These are phyloP conservation scores for Alternaria triticimaculans DNA, from an alignment of 2,329 filamentous ascomycete genomes.

Conservation along the genomic window DNA sequence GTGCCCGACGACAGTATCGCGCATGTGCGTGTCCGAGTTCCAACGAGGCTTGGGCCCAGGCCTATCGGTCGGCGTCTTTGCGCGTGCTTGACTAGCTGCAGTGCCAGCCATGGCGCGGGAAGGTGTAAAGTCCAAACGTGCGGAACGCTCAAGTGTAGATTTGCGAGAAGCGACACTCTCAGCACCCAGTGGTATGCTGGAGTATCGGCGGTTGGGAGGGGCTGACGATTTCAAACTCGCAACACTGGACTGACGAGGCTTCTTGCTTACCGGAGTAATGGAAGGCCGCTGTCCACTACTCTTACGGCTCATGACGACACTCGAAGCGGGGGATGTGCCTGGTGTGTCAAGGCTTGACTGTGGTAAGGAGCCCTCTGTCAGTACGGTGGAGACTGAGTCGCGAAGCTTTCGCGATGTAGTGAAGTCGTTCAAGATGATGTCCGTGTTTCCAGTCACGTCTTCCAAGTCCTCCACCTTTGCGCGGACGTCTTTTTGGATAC, in stretches of 20 bases:
- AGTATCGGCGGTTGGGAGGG: constrained; percentile 55
- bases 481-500: constrained; percentile 84
- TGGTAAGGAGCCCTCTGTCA: constrained; percentile 76
- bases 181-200: constrained; percentile 52
- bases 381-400: constrained; percentile 91
- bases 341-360: constrained; percentile 71
- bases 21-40: constrained; percentile 48
- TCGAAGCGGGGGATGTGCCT: constrained; percentile 70
- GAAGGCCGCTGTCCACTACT: constrained; percentile 55
- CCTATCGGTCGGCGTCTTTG: constrained; percentile 38
- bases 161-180: constrained; percentile 32
- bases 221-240: constrained; percentile 51
- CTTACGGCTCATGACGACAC: constrained; percentile 63
- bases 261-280: constrained; percentile 55
- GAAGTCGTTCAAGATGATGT: constrained; percentile 73
- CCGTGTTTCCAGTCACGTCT: constrained; percentile 77
- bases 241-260: constrained; percentile 56
- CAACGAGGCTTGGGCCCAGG: constrained; percentile 45
- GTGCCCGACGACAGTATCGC: constrained; percentile 48
- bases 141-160: constrained; percentile 5
- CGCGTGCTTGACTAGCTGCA: constrained; percentile 30
- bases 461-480: constrained; percentile 81
- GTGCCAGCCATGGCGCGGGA: constrained; percentile 37
- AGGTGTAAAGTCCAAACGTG: constrained; percentile 29
- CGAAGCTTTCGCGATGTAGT: constrained; percentile 75